Percentiles rank a stretch among this genome's conserved stretches.
phyloP scores from a whole-genome alignment of 306 rosid genomes.

The Cotoneaster glaucophyllus region DNA sequence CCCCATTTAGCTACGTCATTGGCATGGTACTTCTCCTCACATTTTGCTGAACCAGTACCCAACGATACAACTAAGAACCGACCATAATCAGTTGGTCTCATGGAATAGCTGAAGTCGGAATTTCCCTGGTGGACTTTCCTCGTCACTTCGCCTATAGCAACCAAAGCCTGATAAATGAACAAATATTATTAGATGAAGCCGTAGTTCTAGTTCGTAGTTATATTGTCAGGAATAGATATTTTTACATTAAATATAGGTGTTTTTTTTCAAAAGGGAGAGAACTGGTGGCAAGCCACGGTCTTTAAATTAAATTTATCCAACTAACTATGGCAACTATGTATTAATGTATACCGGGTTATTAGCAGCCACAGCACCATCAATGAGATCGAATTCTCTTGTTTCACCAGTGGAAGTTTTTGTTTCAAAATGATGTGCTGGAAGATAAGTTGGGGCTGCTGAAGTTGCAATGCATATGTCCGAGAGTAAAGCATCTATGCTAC shows the following conservation, averaged over 20 bases:
- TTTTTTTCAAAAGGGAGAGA: too few species aligned
- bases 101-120: constrained; percentile 13
- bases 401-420: constrained; percentile 11
- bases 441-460: constrained; percentile 38
- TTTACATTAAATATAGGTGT: background rate
- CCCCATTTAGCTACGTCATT: constrained; percentile 33
- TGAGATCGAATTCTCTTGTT: constrained; percentile 31
- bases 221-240: background rate
- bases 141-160: constrained; percentile 30
- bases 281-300: too few species aligned
- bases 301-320: background rate
- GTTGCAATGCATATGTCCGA: constrained; percentile 46
- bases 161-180: constrained; percentile 11
- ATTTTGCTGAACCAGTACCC: constrained; percentile 30
- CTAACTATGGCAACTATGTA: background rate
- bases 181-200: background rate
- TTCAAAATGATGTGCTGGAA: constrained; percentile 32
- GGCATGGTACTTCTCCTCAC: constrained; percentile 23
- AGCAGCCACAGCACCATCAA: constrained; percentile 43
- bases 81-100: constrained; percentile 15
- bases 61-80: constrained; percentile 27
- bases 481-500: constrained; percentile 20
- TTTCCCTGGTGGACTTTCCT: constrained; percentile 17
- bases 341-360: constrained; percentile 37
- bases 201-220: background rate